Evolutionary conservation across 208 protist genomes (phyloP).

Genomic region (Leishmania amazonensis): DNA sequence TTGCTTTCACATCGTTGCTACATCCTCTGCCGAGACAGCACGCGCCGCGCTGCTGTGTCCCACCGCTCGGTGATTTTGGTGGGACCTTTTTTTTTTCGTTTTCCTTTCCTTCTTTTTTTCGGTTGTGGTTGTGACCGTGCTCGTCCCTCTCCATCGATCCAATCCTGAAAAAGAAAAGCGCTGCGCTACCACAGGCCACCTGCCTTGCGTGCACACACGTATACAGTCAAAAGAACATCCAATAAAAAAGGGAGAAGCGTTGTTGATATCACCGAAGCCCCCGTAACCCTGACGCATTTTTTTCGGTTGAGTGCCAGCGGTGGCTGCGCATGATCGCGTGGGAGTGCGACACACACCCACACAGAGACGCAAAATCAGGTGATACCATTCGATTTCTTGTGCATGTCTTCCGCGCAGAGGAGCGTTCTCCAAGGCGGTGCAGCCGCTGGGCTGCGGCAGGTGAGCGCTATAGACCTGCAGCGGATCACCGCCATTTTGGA

Average conservation of each 20-base stretch:
- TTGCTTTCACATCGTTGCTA: not conserved
- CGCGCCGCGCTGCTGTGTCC: not conserved
- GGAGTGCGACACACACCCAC: not conserved
- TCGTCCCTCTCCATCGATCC: not conserved
- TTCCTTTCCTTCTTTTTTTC: not conserved
- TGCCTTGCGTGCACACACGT: not conserved
- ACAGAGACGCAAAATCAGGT: not conserved
- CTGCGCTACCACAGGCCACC: too few species aligned
- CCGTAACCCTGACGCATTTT: not conserved
- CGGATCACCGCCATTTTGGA: slow-evolving; percentile 50
- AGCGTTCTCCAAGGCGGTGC: not conserved
- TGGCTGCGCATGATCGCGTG: not conserved
- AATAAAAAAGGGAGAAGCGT: not conserved
- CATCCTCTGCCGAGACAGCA: not conserved
- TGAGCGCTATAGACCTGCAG: slow-evolving; percentile 30
- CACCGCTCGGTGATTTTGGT: not conserved
- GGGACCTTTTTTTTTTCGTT: not conserved
- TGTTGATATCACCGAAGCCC: not conserved
- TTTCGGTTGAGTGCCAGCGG: not conserved
- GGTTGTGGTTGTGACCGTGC: too few species aligned
- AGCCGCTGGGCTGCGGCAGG: not conserved
- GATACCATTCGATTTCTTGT: not conserved
- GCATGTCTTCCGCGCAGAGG: slow-evolving; percentile 1
- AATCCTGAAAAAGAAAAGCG: not conserved
- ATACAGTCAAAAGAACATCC: not conserved